Base-by-base conservation (phyloP, 1,139 yeast genomes). In the Taphrina pruni region DNA sequence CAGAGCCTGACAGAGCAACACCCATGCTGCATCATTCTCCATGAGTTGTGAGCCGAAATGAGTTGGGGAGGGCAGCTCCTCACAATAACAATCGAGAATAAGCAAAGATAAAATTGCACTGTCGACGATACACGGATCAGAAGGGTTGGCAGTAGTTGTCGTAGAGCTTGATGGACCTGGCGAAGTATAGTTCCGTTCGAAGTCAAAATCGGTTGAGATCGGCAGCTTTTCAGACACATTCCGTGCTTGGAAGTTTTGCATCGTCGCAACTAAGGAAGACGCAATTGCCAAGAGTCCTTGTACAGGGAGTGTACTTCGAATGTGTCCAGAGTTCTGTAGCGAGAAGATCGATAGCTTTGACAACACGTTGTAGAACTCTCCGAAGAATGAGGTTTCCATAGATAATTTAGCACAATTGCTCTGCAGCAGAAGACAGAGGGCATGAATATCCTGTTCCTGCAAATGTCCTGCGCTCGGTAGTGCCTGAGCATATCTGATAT, bases 381-480 rank as follows among this genome's bases (percentile, higher is more conserved):
- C 48, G n/a, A 21, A 50, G 9, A 50, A 50, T 14, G 54, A 50
- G 9, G 9, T 1, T 9, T 9, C 36, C 7, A n/a, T 11, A 6
- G 32, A 21, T 3, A 21, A 8, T 8, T 50, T 11, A 8, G 36
- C n/a, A 21, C 36, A 21, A 3, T 50, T 50, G 36, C 21, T 11
- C 32, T 21, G 32, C 54, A 50, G 54, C 9, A 21, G 36, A 50
- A 50, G 36, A 26, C 54, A 50, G 36, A 50, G 8, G n/a, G 54
- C 36, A 21, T 50, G 36, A 11, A 50, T 21, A 21, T 21, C 54
- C 36, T 4, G 3, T 50, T 50, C 54, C 9, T 45, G 54, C 54
- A 20, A 11, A 8, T 8, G 36, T n/a, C 3, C 21, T 21, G n/a
- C 7, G 9, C 21, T 20, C 8, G 36, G 36, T 35, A 50, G 21